A percentile compares a stretch with the other conserved stretches of the same genome.
Conservation (phyloP, 768 basidiomycete genomes). For the Boletus sp. region DNA sequence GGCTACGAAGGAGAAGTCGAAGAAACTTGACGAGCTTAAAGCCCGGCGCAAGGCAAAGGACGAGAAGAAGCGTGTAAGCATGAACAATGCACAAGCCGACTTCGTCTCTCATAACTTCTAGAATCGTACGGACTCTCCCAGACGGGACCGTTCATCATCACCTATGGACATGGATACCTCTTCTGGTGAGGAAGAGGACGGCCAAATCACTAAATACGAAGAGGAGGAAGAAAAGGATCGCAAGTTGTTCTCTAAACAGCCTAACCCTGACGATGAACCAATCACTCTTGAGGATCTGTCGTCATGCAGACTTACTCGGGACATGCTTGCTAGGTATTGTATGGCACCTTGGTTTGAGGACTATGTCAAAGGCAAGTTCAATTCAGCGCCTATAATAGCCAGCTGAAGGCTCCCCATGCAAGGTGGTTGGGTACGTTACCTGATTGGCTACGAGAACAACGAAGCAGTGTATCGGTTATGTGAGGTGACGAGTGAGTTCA, state of each 20-base stretch:
- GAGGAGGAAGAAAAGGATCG: conserved; percentile 68
- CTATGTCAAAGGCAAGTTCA: conserved; percentile 62
- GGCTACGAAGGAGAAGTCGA: conserved; percentile 74
- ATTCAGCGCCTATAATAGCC: neutral
- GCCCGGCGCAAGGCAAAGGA: conserved; percentile 85
- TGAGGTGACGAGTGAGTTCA: conserved; percentile 65
- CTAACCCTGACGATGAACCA: conserved; percentile 43
- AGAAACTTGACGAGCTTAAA: conserved; percentile 81
- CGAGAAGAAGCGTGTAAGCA: conserved; percentile 75
- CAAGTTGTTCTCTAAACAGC: conserved; percentile 44
- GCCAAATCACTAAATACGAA: conserved; percentile 69
- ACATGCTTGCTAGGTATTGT: conserved; percentile 66
- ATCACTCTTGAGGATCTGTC: conserved; percentile 57
- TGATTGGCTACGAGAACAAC: conserved; percentile 62
- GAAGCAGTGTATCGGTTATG: conserved; percentile 77
- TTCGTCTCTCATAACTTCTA: conserved; percentile 24
- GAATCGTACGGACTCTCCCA: conserved; percentile 54
- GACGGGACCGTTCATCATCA: conserved; percentile 71
- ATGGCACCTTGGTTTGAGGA: conserved; percentile 84
- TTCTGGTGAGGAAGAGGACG: conserved; percentile 73
- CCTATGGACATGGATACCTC: conserved; percentile 86
- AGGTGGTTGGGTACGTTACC: conserved; percentile 87
- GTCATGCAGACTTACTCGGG: conserved; percentile 61
- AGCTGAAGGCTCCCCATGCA: conserved; percentile 4
- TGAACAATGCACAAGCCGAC: neutral